Percentiles rank a stretch among this genome's conserved stretches.
Evolutionary conservation across 1,139 yeast genomes (phyloP).

Genomic region (Yamadazyma triangularis): DNA sequence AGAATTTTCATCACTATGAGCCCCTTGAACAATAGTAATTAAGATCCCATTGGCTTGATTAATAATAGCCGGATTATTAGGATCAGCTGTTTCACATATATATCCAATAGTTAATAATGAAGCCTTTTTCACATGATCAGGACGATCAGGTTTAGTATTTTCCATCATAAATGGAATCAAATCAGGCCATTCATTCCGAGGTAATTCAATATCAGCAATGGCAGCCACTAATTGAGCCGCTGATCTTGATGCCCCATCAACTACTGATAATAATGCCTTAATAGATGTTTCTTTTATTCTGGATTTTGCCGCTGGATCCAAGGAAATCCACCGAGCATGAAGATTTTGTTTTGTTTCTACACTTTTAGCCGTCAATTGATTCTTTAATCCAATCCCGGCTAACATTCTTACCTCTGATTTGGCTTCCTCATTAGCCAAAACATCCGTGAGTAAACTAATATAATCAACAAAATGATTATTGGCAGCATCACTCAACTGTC

Average conservation of each 20-base stretch:
- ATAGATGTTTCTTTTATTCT: constrained; percentile 69
- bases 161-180: constrained; percentile 78
- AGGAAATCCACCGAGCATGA: constrained; percentile 57
- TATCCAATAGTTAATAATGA: constrained; percentile 89
- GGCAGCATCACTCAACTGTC: constrained; percentile 69
- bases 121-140: constrained; percentile 77
- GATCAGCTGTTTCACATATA: constrained; percentile 92
- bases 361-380: constrained; percentile 81
- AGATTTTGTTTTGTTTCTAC: constrained; percentile 44
- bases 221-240: constrained; percentile 96
- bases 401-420: constrained; percentile 84
- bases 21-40: constrained; percentile 96
- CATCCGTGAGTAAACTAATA: constrained; percentile 65
- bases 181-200: constrained; percentile 83
- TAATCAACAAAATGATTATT: constrained; percentile 72
- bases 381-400: constrained; percentile 86
- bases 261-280: constrained; percentile 57
- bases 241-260: constrained; percentile 78
- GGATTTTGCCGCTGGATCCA: constrained; percentile 51
- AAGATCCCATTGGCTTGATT: constrained; percentile 88
- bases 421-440: constrained; percentile 61
- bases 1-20: constrained; percentile 76
- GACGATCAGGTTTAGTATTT: constrained; percentile 75
- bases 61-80: constrained; percentile 71
- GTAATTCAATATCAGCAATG: constrained; percentile 91